phyloP scores from a whole-genome alignment of 257 asterid species.

The Oldenlandia corymbosa region DNA sequence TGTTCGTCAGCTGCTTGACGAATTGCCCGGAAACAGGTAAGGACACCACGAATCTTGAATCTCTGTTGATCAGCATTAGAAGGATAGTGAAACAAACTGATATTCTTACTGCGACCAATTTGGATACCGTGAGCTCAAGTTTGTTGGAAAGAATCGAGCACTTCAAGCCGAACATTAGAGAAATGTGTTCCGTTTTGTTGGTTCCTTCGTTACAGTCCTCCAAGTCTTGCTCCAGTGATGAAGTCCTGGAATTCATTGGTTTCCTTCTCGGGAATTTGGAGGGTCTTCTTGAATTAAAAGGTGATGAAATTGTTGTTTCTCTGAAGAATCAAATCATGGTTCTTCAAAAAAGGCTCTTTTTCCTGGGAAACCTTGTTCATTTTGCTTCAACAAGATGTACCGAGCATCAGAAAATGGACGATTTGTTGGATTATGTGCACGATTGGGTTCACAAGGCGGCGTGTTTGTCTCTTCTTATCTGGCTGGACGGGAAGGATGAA shows the following conservation, averaged over 20 bases:
- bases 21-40: not conserved
- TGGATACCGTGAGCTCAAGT: too few relatives aligned
- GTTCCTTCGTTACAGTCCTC: not conserved
- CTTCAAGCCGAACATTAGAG: not conserved
- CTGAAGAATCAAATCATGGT: not conserved
- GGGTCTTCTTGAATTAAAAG: not conserved
- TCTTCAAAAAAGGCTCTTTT: conserved; percentile 1
- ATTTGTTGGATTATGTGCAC: not conserved
- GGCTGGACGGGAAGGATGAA: conserved; percentile 6
- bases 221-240: not conserved
- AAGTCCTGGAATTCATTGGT: not conserved
- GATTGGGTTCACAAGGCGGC: conserved; percentile 5
- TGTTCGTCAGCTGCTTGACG: not conserved
- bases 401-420: not conserved
- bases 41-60: not conserved
- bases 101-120: too few relatives aligned
- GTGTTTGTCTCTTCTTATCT: not conserved
- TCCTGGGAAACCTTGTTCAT: not conserved
- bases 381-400: not conserved
- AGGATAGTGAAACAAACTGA: not conserved
- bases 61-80: not conserved
- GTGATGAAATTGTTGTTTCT: not conserved
- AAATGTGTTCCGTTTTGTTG: not conserved
- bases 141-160: not conserved
- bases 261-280: not conserved